Percentiles rank a stretch among this genome's conserved stretches.
phyloP scores from a whole-genome alignment of 495 filamentous ascomycete species.

The Xanthoparmelia taractica region DNA sequence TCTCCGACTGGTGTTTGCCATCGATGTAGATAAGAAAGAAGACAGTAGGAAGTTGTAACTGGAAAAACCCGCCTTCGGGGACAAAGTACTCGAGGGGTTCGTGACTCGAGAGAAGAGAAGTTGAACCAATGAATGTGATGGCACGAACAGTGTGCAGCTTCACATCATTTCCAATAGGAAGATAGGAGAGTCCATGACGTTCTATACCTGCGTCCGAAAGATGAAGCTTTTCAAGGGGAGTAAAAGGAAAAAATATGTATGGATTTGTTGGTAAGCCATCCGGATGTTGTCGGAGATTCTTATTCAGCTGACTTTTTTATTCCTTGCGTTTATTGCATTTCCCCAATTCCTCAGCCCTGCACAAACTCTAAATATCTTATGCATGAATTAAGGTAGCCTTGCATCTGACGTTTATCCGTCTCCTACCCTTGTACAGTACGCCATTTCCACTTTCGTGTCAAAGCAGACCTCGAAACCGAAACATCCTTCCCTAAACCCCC shows the following conservation, averaged over 20 bases:
- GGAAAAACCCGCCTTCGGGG: no score
- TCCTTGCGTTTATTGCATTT: background rate
- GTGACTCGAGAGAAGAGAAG: background rate
- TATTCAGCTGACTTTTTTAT: background rate
- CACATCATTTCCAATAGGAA: background rate
- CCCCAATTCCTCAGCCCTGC: background rate
- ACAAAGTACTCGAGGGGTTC: background rate
- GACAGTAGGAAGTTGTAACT: background rate
- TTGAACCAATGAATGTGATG: background rate
- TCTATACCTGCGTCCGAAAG: background rate
- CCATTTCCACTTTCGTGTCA: no score
- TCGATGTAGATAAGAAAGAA: background rate
- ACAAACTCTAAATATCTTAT: background rate
- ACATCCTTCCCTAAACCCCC: background rate
- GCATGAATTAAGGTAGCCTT: background rate
- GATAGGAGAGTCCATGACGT: background rate
- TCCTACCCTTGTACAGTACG: no score
- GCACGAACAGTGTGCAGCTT: background rate
- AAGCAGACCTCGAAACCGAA: no score
- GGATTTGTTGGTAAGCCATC: no score
- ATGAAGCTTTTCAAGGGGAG: background rate
- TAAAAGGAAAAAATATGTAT: no score
- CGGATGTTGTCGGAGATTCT: constrained; percentile 5
- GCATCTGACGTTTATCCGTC: background rate
- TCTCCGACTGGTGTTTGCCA: background rate